Percentiles rank a stretch among this genome's conserved stretches.
These are phyloP conservation scores for Pythium sp. DNA, from an alignment of 352 stramenopile genomes.

Conservation along the genomic window DNA sequence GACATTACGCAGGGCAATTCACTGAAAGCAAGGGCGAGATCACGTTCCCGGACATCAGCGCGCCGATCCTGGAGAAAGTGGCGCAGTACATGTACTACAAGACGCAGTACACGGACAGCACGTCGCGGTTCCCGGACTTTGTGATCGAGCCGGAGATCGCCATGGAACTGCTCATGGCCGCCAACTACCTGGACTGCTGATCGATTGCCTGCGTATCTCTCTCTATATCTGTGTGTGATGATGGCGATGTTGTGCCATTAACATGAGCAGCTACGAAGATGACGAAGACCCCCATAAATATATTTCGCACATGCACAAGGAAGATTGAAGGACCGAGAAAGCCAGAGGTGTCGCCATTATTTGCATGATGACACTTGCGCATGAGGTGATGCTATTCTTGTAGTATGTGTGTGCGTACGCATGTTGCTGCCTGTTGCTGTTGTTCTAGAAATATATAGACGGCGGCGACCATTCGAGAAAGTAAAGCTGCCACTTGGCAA, in stretches of 20 bases:
- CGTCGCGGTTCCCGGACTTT: conserved; percentile 96
- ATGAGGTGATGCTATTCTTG: background rate
- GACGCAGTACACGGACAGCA: conserved; percentile 93
- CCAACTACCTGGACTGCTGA: conserved; percentile 96
- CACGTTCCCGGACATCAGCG: conserved; percentile 95
- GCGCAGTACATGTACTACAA: conserved; percentile 99
- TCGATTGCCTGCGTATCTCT: conserved; percentile 10
- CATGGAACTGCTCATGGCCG: conserved; percentile 96
- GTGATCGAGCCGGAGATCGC: conserved; percentile 97
- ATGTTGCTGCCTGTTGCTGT: background rate
- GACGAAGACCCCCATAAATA: background rate
- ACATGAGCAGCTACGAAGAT: background rate
- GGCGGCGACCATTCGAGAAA: conserved; percentile 10
- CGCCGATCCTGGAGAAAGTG: conserved; percentile 96
- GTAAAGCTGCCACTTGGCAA: background rate
- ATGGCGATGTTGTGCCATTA: background rate
- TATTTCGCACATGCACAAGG: background rate
- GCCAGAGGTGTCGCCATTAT: too few relatives aligned
- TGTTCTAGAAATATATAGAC: conserved; percentile 6
- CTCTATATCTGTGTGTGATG: background rate
- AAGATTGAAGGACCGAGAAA: background rate
- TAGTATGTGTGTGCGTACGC: background rate
- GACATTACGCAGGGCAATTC: conserved; percentile 68
- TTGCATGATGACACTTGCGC: background rate
- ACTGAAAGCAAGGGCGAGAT: conserved; percentile 95